These are phyloP conservation scores for Funneliformis caledonium DNA, from an alignment of 371 early-diverging fungal genomes.

Conservation along the genomic window DNA sequence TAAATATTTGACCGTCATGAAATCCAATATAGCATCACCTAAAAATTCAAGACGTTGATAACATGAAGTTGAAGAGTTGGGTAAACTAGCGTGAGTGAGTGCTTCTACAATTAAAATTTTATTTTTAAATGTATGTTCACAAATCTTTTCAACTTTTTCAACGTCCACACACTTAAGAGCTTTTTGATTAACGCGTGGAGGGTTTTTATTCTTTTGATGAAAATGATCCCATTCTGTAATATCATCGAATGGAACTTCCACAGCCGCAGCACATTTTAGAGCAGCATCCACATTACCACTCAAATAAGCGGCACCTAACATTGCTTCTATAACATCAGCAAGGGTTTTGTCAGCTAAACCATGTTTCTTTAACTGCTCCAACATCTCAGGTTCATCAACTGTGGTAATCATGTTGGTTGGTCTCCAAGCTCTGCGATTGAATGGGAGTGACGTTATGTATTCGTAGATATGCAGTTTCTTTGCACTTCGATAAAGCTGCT, in stretches of 20 bases:
- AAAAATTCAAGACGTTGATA: slow-evolving; percentile 95
- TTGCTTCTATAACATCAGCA: slow-evolving; percentile 91
- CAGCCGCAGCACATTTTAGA: slow-evolving; percentile 59
- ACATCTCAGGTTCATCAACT: slow-evolving; percentile 44
- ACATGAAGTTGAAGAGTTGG: slow-evolving; percentile 61
- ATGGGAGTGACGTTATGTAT: slow-evolving; percentile 63
- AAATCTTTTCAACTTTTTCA: slow-evolving; percentile 52
- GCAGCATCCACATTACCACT: slow-evolving; percentile 68
- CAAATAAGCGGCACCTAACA: slow-evolving; percentile 80
- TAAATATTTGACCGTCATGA: slow-evolving; percentile 74
- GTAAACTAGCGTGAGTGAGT: slow-evolving; percentile 82
- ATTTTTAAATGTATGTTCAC: slow-evolving; percentile 72
- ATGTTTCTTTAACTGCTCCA: slow-evolving; percentile 46
- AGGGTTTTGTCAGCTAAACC: slow-evolving; percentile 78
- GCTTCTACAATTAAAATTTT: slow-evolving; percentile 76
- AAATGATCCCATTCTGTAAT: slow-evolving; percentile 61
- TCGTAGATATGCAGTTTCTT: slow-evolving; percentile 60
- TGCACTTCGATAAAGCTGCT: slow-evolving; percentile 66
- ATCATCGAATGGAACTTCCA: slow-evolving; percentile 64
- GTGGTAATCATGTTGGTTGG: slow-evolving; percentile 55
- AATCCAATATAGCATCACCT: slow-evolving; percentile 93
- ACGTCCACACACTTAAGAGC: slow-evolving; percentile 6
- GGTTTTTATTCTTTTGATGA: slow-evolving; percentile 29
- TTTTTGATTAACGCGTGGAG: neutral
- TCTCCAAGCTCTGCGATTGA: slow-evolving; percentile 69